These are phyloP conservation scores for Glonium stellatum DNA, from an alignment of 495 filamentous ascomycete genomes.

Conservation along the genomic window DNA sequence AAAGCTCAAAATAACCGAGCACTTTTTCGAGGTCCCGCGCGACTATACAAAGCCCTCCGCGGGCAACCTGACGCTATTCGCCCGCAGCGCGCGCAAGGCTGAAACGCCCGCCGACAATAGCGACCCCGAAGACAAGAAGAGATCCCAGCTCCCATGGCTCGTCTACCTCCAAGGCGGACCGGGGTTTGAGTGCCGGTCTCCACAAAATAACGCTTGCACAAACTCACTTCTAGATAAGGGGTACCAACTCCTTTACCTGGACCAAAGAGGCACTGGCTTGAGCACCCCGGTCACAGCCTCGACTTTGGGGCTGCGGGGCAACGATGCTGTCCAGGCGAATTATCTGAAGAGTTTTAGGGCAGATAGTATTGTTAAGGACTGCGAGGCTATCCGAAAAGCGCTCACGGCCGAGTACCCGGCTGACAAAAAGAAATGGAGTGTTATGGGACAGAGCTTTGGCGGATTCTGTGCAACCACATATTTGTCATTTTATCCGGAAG, in stretches of 20 bases:
- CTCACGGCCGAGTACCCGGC: constrained; percentile 63
- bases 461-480: constrained; percentile 80
- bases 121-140: constrained; percentile 38
- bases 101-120: constrained; percentile 52
- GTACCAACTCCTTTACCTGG: constrained; percentile 76
- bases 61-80: constrained; percentile 66
- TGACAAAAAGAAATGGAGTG: constrained; percentile 68
- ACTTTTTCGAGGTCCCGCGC: constrained; percentile 78
- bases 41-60: constrained; percentile 59
- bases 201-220: constrained; percentile 63
- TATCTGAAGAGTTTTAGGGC: constrained; percentile 85
- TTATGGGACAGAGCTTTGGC: constrained; percentile 86
- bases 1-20: constrained; percentile 66
- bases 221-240: constrained; percentile 67
- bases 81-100: constrained; percentile 58
- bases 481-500: constrained; percentile 69
- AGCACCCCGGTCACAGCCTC: constrained; percentile 69
- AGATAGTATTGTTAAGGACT: constrained; percentile 78
- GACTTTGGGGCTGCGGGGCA: constrained; percentile 58
- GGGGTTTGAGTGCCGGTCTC: constrained; percentile 64
- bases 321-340: constrained; percentile 58
- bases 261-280: constrained; percentile 83
- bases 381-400: constrained; percentile 71
- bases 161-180: constrained; percentile 54
- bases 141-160: constrained; percentile 50